Base-by-base conservation (phyloP, 805 yeast species). In the Hanseniaspora pseudoguilliermondii region DNA sequence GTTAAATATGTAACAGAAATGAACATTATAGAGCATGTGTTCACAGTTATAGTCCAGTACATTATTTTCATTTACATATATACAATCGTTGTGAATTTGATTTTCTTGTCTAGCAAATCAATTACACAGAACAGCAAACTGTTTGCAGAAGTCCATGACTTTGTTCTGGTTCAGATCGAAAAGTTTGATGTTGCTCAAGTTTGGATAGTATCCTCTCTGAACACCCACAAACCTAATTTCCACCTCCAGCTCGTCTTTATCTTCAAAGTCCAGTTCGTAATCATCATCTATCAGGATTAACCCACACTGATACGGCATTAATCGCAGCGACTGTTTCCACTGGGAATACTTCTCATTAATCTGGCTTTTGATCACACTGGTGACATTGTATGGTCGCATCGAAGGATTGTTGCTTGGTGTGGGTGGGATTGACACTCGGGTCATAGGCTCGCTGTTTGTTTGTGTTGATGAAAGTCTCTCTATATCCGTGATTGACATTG, bases 271-370 rank as follows among this genome's bases (percentile, higher is more conserved):
- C 7, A 67, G 55, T 48, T 66, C 67, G 54, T 61, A 65, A 42
- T 69, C 72, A 47, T 68, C 68, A 3, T 70, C 62, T 6, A 68
- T 58, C 15, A 69, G 56, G 3, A 69, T 64, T 2, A 69, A 60
- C 3, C 69, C 68, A 42, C 66, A 66, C 23, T 56, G 58, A 18
- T 50, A 56, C 10, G 66, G 59, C 8, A 59, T 59, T 49, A 64
- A 59, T 18, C 60, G 57, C 49, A 59, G 58, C 16, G 63, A 59
- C 44, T 61, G 62, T 49, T 62, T 61, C 53, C 63, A 47, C 41
- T 63, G 64, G 39, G 59, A 60, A 39, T 65, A 66, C 49, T 57
- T 65, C 21, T 63, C 49, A 27, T 42, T 53, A 6, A 53, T 38
- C 20, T 53, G 56, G 11, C 8, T 53, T 25, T 23, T 53, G 3